These are phyloP conservation scores for Fragilaria radians DNA, from an alignment of 108 stramenopile species.

Conservation along the genomic window DNA sequence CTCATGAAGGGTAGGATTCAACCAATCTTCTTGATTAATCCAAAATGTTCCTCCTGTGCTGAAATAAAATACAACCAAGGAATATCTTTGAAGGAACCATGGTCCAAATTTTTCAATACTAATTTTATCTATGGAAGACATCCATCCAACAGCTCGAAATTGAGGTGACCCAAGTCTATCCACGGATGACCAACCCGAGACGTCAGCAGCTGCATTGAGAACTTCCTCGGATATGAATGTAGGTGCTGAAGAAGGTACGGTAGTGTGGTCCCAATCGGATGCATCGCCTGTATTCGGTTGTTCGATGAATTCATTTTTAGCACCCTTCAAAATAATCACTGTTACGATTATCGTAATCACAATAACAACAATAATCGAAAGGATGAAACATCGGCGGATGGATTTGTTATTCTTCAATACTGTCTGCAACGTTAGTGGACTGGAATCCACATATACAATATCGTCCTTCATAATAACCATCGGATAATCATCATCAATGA, in stretches of 20 bases:
- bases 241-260: background rate
- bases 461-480: no score
- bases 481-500: no score
- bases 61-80: constrained; percentile 27
- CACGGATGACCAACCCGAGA: constrained; percentile 1
- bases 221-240: background rate
- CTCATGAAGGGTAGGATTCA: constrained; percentile 13
- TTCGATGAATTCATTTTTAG: no score
- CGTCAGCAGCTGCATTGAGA: constrained; percentile 1
- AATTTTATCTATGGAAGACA: background rate
- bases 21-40: constrained; percentile 4
- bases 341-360: background rate
- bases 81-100: constrained; percentile 22
- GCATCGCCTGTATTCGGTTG: background rate
- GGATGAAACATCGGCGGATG: background rate
- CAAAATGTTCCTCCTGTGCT: constrained; percentile 23
- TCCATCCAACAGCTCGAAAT: constrained; percentile 18
- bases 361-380: background rate
- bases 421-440: background rate
- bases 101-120: constrained; percentile 2
- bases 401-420: background rate
- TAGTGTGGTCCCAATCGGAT: background rate
- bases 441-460: constrained; percentile 16
- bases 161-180: constrained; percentile 10
- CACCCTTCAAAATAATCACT: background rate